Evolutionary conservation across 345 rosid genomes (phyloP).

Genomic region (Hibiscus trionum): DNA sequence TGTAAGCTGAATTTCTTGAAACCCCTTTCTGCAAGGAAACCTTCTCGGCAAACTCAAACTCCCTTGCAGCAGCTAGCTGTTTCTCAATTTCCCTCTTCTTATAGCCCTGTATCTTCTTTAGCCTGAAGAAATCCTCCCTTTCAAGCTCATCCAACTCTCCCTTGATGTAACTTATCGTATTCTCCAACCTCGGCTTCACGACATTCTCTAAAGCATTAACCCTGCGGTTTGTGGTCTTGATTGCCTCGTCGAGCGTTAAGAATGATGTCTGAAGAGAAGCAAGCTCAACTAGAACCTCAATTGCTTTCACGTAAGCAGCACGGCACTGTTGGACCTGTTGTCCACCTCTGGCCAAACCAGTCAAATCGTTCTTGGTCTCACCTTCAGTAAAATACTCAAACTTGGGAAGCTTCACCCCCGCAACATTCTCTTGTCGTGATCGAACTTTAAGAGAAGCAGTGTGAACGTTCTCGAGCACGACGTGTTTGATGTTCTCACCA

Average conservation of each 20-base stretch:
- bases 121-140: constrained; percentile 84
- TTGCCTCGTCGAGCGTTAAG: constrained; percentile 81
- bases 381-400: constrained; percentile 76
- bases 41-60: constrained; percentile 52
- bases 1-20: constrained; percentile 52
- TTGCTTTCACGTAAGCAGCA: constrained; percentile 76
- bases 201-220: constrained; percentile 90
- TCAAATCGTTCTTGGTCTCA: constrained; percentile 79
- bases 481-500: constrained; percentile 75
- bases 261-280: constrained; percentile 93
- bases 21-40: constrained; percentile 67
- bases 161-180: constrained; percentile 68
- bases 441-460: constrained; percentile 77
- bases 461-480: constrained; percentile 73
- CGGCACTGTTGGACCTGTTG: constrained; percentile 87
- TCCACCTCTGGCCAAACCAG: constrained; percentile 90
- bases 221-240: constrained; percentile 88
- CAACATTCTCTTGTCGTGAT: constrained; percentile 69
- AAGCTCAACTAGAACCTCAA: constrained; percentile 85
- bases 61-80: constrained; percentile 40
- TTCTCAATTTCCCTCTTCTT: constrained; percentile 69
- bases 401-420: constrained; percentile 88
- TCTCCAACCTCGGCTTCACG: constrained; percentile 80
- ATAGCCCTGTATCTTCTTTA: constrained; percentile 82
- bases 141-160: constrained; percentile 95